Base-by-base conservation (phyloP, 441 rosid genomes). In the Corymbia citriodora region DNA sequence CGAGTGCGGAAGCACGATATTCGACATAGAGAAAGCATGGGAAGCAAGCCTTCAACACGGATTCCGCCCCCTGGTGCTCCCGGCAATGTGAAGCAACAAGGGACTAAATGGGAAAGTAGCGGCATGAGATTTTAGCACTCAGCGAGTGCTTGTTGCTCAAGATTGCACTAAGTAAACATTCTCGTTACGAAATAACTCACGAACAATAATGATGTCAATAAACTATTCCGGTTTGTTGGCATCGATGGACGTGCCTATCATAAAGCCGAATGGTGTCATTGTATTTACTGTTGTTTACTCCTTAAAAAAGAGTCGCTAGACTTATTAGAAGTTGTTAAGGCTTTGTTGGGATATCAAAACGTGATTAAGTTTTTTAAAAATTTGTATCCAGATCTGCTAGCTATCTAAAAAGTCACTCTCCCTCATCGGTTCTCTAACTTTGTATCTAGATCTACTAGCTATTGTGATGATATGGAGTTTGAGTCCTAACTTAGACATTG, bases 1-100 rank as follows among this genome's bases (percentile, higher is more conserved):
- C 54, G 94, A 93, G 72, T 93, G 93, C 10, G 94, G 94, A 31
- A 85, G 85, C 45, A 48, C 87, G 49, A 79, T 90, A 83, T 16
- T 29, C 17, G 88, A 89, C 48, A 13, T 81, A 70, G 61, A 82
- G 9, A 89, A 89, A 89, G 93, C 70, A 63, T 93, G 94, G 94
- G 89, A 92, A 89, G 92, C 92, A 53, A 90, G 92, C 90, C 93
- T 93, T 70, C 61, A 57, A 27, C 61, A 57, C 61, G 61, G 61
- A 27, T 57, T 57, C 61, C 61, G 29, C 29, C 61, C 61, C 27
- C 61, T 57, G 61, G 61, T 10, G 61, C 61, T 57, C 61, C 4
- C 61, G 29, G 61, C 61, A 25, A 57, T 23, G 27, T 57, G 61
- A 57, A 57, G 61, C 61, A 57, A 57, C 61, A 21, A 4, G 61